Evolutionary conservation across 495 filamentous ascomycete species (phyloP).

Genomic region (Hypoxylon cercidicola): DNA sequence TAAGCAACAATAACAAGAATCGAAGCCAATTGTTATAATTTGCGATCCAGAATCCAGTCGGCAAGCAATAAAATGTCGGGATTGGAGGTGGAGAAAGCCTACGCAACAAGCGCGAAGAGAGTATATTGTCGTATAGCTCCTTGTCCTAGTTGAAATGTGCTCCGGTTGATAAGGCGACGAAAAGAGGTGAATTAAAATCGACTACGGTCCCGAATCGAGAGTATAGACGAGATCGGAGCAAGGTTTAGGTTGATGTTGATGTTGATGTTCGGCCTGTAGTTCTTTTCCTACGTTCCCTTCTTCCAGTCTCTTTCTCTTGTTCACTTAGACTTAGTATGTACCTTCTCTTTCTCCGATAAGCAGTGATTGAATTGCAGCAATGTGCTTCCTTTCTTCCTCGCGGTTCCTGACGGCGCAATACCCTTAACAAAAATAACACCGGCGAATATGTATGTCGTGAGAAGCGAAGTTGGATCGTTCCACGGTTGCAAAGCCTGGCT

Average conservation of each 20-base stretch:
- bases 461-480: constrained; percentile 47
- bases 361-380: constrained; percentile 11
- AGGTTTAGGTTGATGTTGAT: too few species aligned
- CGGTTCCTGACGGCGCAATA: constrained; percentile 42
- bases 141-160: constrained; percentile 11
- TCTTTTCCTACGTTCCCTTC: constrained; percentile 12
- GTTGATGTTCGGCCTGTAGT: constrained; percentile 9
- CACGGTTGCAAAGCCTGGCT: constrained; percentile 43
- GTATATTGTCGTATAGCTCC: constrained; percentile 28
- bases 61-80: constrained; percentile 36
- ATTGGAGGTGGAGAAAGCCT: constrained; percentile 40
- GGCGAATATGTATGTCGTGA: constrained; percentile 40
- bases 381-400: constrained; percentile 28
- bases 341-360: constrained; percentile 24
- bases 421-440: constrained; percentile 22
- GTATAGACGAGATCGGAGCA: constrained; percentile 10
- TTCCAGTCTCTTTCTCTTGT: constrained; percentile 7
- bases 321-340: constrained; percentile 1
- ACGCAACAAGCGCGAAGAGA: constrained; percentile 23
- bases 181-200: constrained; percentile 26
- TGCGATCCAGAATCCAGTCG: constrained; percentile 36
- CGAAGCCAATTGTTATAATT: constrained; percentile 30
- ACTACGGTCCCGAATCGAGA: constrained; percentile 27
- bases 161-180: constrained; percentile 19
- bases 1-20: constrained; percentile 18